phyloP scores from a whole-genome alignment of 164 flowering plant genomes.

The Tetracentron sinense region DNA sequence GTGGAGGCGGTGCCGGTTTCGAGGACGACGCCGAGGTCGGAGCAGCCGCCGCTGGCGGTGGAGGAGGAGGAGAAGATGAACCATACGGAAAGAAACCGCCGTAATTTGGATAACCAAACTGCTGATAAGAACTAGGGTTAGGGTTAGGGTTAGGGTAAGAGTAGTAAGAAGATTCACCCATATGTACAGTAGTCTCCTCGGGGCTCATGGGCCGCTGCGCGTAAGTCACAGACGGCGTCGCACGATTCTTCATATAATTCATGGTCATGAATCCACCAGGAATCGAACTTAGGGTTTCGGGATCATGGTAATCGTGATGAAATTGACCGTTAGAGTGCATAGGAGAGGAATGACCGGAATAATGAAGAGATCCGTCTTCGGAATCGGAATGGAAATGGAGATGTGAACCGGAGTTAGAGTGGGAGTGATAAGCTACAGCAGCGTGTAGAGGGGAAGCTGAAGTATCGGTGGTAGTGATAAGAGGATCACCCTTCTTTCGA shows the following conservation, averaged over 20 bases:
- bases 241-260: slow-evolving; percentile 64
- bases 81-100: slow-evolving; percentile 16
- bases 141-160: background rate
- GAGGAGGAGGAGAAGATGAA: slow-evolving; percentile 13
- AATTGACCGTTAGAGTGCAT: slow-evolving; percentile 2
- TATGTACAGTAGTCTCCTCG: slow-evolving; percentile 37
- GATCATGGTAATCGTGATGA: slow-evolving; percentile 7
- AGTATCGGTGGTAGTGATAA: background rate
- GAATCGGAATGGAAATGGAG: slow-evolving; percentile 17
- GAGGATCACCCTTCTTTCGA: slow-evolving; percentile 13
- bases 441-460: background rate
- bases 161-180: slow-evolving; percentile 31
- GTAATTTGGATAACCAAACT: slow-evolving; percentile 17
- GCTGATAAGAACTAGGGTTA: background rate
- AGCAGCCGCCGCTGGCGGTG: slow-evolving; percentile 13
- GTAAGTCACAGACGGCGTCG: slow-evolving; percentile 52
- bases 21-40: slow-evolving; percentile 39
- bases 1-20: slow-evolving; percentile 76
- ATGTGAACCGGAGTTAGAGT: slow-evolving; percentile 18
- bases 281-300: slow-evolving; percentile 10
- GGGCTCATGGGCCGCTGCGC: slow-evolving; percentile 57
- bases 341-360: slow-evolving; percentile 11
- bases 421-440: slow-evolving; percentile 1
- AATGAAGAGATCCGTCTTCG: slow-evolving; percentile 9
- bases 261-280: slow-evolving; percentile 34